phyloP scores from a whole-genome alignment of 176 grass and related monocot species.

The Thalia dealbata region DNA sequence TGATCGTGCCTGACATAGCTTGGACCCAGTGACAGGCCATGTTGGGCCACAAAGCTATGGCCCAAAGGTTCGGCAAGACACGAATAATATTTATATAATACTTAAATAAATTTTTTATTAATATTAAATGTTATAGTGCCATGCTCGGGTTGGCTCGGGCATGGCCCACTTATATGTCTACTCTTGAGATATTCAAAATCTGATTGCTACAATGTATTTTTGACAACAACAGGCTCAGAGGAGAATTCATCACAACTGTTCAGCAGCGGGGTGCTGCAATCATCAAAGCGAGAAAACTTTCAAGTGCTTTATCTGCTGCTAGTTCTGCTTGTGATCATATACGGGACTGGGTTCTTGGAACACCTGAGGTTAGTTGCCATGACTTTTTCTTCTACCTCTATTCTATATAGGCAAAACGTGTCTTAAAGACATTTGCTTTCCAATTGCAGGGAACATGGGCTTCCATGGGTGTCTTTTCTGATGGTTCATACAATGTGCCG shows the following conservation, averaged over 20 bases:
- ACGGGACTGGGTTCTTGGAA: slow-evolving; percentile 89
- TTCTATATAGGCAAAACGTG: not conserved
- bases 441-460: slow-evolving; percentile 64
- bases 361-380: slow-evolving; percentile 52
- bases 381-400: not conserved
- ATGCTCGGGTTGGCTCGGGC: too few species aligned
- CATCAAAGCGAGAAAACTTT: slow-evolving; percentile 93
- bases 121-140: too few species aligned
- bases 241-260: slow-evolving; percentile 62
- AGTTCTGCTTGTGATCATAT: slow-evolving; percentile 98
- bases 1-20: too few species aligned
- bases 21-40: too few species aligned
- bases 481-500: slow-evolving; percentile 90
- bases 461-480: slow-evolving; percentile 95
- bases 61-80: too few species aligned
- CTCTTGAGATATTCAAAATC: too few species aligned
- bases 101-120: too few species aligned
- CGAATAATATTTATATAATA: too few species aligned
- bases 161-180: too few species aligned
- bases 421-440: not conserved
- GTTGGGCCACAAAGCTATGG: too few species aligned
- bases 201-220: not conserved
- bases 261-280: slow-evolving; percentile 95
- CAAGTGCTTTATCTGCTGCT: slow-evolving; percentile 88
- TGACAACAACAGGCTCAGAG: slow-evolving; percentile 46